Percentiles rank a stretch among this genome's conserved stretches.
phyloP scores from a whole-genome alignment of 2,329 filamentous ascomycete species.

The Fusarium floridanum region DNA sequence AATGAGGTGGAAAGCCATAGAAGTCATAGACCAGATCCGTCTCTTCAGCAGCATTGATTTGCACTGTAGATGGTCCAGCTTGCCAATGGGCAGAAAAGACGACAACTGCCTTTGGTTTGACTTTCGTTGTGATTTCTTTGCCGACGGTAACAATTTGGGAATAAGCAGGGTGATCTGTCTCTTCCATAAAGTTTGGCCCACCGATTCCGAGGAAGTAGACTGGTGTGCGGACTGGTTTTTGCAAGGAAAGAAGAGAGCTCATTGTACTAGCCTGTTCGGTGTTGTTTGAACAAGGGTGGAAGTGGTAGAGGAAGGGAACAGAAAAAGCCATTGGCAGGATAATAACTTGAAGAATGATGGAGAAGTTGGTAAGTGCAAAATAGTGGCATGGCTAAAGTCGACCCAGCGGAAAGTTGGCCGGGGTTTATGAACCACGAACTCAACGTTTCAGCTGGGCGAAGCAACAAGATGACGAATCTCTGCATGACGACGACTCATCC shows the following conservation, averaged over 20 bases:
- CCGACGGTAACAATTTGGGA: neutral
- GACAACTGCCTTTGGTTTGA: neutral
- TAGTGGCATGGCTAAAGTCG: neutral
- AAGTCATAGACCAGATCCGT: neutral
- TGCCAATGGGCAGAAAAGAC: neutral
- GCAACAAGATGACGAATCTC: neutral
- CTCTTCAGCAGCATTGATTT: neutral
- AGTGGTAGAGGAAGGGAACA: neutral
- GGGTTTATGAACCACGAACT: neutral
- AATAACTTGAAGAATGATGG: neutral
- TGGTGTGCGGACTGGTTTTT: neutral
- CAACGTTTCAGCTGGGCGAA: neutral
- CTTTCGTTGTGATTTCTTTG: neutral
- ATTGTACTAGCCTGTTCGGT: neutral
- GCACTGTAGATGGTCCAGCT: neutral
- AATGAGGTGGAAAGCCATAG: neutral
- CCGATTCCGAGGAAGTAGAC: neutral
- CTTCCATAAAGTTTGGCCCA: neutral
- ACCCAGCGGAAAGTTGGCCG: neutral
- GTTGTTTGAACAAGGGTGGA: neutral
- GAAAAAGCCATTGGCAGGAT: neutral
- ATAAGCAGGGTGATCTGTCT: neutral
- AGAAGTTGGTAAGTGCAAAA: neutral
- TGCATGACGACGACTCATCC: neutral
- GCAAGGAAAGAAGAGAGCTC: neutral